A percentile compares a stretch with the other conserved stretches of the same genome.
phyloP scores from a whole-genome alignment of 352 stramenopile species.

The Globisporangium mamillatum region DNA sequence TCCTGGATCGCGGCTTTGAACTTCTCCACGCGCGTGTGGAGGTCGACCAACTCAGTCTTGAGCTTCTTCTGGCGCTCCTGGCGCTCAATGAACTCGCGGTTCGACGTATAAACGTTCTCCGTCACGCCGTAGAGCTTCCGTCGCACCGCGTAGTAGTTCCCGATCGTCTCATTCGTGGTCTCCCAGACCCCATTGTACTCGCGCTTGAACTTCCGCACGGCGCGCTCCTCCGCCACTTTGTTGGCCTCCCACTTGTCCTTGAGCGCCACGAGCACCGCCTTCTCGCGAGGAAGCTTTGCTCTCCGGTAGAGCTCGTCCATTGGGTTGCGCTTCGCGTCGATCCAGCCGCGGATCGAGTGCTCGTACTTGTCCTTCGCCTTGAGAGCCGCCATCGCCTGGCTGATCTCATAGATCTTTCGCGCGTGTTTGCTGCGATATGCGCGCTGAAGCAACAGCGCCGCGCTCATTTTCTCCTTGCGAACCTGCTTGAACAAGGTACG shows the following conservation, averaged over 20 bases:
- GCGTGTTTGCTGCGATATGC: conserved; percentile 43
- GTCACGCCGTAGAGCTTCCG: conserved; percentile 64
- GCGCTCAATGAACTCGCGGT: conserved; percentile 37
- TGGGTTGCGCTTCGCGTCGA: conserved; percentile 55
- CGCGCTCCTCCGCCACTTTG: conserved; percentile 39
- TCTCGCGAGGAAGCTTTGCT: conserved; percentile 47
- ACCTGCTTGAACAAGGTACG: conserved; percentile 25
- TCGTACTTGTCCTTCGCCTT: conserved; percentile 61
- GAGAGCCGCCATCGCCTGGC: conserved; percentile 41
- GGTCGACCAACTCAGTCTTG: conserved; percentile 27
- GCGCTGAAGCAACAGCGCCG: conserved; percentile 43
- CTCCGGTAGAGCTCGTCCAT: conserved; percentile 64
- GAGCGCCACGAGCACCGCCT: conserved; percentile 36
- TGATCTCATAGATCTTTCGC: conserved; percentile 55
- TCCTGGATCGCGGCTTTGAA: conserved; percentile 47
- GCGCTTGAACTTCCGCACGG: conserved; percentile 42
- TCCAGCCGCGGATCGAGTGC: conserved; percentile 40
- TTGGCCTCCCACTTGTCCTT: conserved; percentile 52
- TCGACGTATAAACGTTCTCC: conserved; percentile 66
- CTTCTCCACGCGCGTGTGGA: conserved; percentile 28
- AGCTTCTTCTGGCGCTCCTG: conserved; percentile 34
- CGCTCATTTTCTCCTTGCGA: conserved; percentile 29
- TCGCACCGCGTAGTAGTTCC: conserved; percentile 37
- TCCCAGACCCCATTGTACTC: conserved; percentile 29
- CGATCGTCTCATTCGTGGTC: conserved; percentile 36